Percentiles rank a stretch among this genome's conserved stretches.
These are phyloP conservation scores for Beauveria pseudobassiana DNA, from an alignment of 2,329 filamentous ascomycete genomes.

Conservation along the genomic window DNA sequence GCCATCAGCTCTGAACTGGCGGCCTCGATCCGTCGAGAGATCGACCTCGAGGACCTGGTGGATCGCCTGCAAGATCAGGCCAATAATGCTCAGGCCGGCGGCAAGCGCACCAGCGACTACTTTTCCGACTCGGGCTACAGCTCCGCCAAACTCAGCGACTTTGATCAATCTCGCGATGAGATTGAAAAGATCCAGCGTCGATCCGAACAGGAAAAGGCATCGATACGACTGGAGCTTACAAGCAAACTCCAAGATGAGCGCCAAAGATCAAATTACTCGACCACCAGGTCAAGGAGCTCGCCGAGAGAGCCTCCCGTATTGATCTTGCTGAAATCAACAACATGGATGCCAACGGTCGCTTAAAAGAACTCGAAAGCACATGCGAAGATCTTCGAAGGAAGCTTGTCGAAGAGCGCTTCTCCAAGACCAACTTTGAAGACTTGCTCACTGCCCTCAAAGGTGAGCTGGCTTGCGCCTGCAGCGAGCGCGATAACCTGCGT, in stretches of 20 bases:
- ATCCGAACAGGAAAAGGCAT: slow-evolving; percentile 85
- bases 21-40: slow-evolving; percentile 85
- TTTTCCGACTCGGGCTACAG: slow-evolving; percentile 94
- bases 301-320: slow-evolving; percentile 64
- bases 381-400: slow-evolving; percentile 79
- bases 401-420: slow-evolving; percentile 74
- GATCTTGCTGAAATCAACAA: slow-evolving; percentile 48
- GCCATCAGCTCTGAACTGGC: slow-evolving; percentile 91
- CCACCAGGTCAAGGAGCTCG: slow-evolving; percentile 73
- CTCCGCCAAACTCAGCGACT: slow-evolving; percentile 68
- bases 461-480: slow-evolving; percentile 74
- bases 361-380: slow-evolving; percentile 70
- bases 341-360: slow-evolving; percentile 49
- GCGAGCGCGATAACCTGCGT: slow-evolving; percentile 85
- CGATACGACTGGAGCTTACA: slow-evolving; percentile 75
- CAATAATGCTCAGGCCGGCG: slow-evolving; percentile 47
- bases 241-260: slow-evolving; percentile 85
- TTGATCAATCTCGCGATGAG: slow-evolving; percentile 58
- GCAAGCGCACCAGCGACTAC: slow-evolving; percentile 87
- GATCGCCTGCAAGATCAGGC: slow-evolving; percentile 79
- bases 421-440: slow-evolving; percentile 92
- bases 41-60: slow-evolving; percentile 92
- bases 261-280: slow-evolving; percentile 66
- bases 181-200: slow-evolving; percentile 75
- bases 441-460: slow-evolving; percentile 74